Conservation (phyloP, 2,329 filamentous ascomycete genomes). For the Fulvia fulva region DNA sequence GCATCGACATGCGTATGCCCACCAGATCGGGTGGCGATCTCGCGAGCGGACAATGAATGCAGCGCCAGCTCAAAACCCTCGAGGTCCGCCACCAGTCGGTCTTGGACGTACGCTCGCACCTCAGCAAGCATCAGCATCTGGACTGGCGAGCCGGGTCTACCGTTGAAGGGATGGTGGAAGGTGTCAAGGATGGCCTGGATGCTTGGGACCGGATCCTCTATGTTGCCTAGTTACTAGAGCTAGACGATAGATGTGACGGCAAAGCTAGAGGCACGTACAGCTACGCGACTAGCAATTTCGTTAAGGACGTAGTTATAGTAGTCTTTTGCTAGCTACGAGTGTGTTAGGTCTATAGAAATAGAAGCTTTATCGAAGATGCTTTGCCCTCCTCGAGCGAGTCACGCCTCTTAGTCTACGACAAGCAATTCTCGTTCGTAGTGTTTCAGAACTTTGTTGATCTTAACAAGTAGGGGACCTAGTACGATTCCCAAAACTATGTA, state of each 20-base stretch:
- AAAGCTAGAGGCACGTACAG: background rate
- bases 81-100: background rate
- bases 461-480: slow-evolving; percentile 77
- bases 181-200: background rate
- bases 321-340: slow-evolving; percentile 79
- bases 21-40: background rate
- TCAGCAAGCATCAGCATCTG: background rate
- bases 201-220: background rate
- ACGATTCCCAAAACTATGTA: slow-evolving; percentile 42
- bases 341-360: slow-evolving; percentile 76
- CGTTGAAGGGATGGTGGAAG: background rate
- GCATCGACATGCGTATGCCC: background rate
- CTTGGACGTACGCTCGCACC: background rate
- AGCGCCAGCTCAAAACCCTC: background rate
- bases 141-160: background rate
- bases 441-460: slow-evolving; percentile 46
- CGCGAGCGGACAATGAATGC: background rate
- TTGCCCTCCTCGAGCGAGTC: slow-evolving; percentile 63
- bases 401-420: slow-evolving; percentile 60
- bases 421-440: background rate
- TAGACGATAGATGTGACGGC: background rate
- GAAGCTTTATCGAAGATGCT: slow-evolving; percentile 46
- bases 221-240: background rate
- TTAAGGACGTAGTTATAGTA: slow-evolving; percentile 85
- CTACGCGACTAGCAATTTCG: slow-evolving; percentile 64